A percentile compares a stretch with the other conserved stretches of the same genome.
Evolutionary conservation across 306 rosid species (phyloP).

Genomic region (Chamaecrista fasciculata): DNA sequence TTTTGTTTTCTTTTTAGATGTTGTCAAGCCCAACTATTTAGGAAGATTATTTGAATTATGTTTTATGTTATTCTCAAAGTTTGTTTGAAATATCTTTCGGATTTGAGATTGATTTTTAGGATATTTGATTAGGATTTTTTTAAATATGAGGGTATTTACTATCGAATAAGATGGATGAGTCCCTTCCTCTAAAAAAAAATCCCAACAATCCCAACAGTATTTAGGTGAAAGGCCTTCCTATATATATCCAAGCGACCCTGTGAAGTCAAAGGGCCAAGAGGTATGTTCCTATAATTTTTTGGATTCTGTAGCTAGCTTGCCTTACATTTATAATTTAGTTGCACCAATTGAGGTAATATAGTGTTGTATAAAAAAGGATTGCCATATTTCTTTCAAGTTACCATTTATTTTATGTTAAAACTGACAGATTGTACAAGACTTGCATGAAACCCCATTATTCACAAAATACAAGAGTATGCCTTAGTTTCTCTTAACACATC

Average conservation of each 20-base stretch:
- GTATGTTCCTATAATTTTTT: constrained; percentile 42
- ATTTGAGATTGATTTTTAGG: no score
- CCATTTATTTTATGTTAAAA: constrained; percentile 32
- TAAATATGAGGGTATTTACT: no score
- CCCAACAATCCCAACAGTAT: no score
- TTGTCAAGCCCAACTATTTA: no score
- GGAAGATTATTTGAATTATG: no score
- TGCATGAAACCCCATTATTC: constrained; percentile 77
- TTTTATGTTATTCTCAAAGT: no score
- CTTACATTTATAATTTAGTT: constrained; percentile 12
- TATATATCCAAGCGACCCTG: constrained; percentile 74
- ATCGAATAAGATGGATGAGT: no score
- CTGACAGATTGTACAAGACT: constrained; percentile 79
- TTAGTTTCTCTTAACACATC: constrained; percentile 5
- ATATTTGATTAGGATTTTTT: no score
- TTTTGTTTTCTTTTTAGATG: no score
- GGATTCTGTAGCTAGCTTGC: constrained; percentile 17
- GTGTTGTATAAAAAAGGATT: neutral
- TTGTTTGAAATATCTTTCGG: no score
- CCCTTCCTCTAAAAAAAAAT: no score
- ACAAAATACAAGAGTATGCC: constrained; percentile 86
- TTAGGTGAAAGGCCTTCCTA: constrained; percentile 69
- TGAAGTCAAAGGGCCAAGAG: constrained; percentile 76
- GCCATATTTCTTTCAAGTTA: constrained; percentile 7
- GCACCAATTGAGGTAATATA: constrained; percentile 1